Evolutionary conservation across 1,284 basidiomycete genomes (phyloP).

Genomic region (Singerocomus inundabilis): DNA sequence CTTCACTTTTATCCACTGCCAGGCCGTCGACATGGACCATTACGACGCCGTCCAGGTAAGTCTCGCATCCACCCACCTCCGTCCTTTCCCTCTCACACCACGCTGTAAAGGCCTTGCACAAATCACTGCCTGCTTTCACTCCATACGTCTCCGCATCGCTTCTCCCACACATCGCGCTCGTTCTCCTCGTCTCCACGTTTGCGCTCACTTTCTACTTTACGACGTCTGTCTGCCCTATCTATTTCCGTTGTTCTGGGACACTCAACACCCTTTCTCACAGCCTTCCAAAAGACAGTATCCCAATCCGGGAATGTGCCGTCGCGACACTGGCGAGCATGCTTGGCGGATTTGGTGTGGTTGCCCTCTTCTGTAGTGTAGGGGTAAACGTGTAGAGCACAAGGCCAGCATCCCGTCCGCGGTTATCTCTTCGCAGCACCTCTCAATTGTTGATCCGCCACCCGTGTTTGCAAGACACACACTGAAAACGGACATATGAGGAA

Average conservation of each 20-base stretch:
- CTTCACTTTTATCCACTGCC: constrained; percentile 19
- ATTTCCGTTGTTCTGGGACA: background rate
- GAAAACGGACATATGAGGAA: constrained; percentile 9
- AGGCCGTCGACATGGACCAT: constrained; percentile 35
- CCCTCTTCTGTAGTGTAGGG: constrained; percentile 82
- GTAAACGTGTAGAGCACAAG: constrained; percentile 69
- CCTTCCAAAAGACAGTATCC: constrained; percentile 66
- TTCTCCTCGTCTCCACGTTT: constrained; percentile 74
- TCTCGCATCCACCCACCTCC: background rate
- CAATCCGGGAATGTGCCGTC: constrained; percentile 67
- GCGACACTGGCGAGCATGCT: constrained; percentile 73
- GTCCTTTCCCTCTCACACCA: constrained; percentile 8
- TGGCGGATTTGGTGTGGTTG: constrained; percentile 82
- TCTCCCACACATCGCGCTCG: constrained; percentile 72
- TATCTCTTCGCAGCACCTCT: background rate
- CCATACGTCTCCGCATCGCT: constrained; percentile 64
- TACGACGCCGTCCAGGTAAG: constrained; percentile 46
- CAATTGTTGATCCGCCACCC: constrained; percentile 80
- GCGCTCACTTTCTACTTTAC: constrained; percentile 85
- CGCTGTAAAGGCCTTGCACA: constrained; percentile 48
- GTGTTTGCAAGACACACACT: constrained; percentile 72
- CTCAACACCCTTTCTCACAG: constrained; percentile 39
- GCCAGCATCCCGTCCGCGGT: background rate
- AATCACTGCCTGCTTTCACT: constrained; percentile 56
- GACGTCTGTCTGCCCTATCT: constrained; percentile 55